Base-by-base conservation (phyloP, 2,329 filamentous ascomycete species). In the Westerdykella ornata region DNA sequence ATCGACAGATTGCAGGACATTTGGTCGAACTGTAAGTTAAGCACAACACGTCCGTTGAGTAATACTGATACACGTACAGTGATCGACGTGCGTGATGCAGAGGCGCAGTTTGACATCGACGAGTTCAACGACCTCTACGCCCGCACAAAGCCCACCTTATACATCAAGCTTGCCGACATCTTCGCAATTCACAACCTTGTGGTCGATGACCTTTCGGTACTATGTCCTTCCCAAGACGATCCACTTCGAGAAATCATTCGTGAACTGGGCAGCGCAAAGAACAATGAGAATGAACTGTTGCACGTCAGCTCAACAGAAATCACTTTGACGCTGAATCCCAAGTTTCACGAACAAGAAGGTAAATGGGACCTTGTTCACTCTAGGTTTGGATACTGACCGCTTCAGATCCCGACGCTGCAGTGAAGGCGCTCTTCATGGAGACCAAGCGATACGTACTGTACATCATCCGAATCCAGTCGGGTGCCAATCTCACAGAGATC, bases 41-140 rank as follows among this genome's bases (percentile, higher is more conserved):
- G 2, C 22, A 7, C 22, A 26, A 26, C 7, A 11, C 12, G 22
- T 9, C 7, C 8, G 7, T 26, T 7, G 14, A 31, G 36, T 14
- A 15, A 17, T 47, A 39, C 68, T 73, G 62, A 74, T 55, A 29
- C 29, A 40, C 39, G 17, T 35, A 30, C 48, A 75, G 74, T 97
- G 46, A 87, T 98, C 51, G 80, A 84, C 11, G 85, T 97, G 11
- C 81, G 85, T 12, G 84, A 92, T 55, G 86, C 88, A 0, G 92
- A 98, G 66, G 77, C 80, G 39, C 92, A 92, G 17, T 98, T 97
- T 60, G 89, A 97, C 65, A 96, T 98, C 62, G 92, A 98, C 62
- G 92, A 97, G 64, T 98, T 92, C 77, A 97, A 96, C 62, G 92
- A 98, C 60, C 76, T 98, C 5, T 97, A 97, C 62, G 86, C 90